Percentiles rank a stretch among this genome's conserved stretches.
These are phyloP conservation scores for Primulina huaijiensis DNA, from an alignment of 257 asterid species.

Conservation along the genomic window DNA sequence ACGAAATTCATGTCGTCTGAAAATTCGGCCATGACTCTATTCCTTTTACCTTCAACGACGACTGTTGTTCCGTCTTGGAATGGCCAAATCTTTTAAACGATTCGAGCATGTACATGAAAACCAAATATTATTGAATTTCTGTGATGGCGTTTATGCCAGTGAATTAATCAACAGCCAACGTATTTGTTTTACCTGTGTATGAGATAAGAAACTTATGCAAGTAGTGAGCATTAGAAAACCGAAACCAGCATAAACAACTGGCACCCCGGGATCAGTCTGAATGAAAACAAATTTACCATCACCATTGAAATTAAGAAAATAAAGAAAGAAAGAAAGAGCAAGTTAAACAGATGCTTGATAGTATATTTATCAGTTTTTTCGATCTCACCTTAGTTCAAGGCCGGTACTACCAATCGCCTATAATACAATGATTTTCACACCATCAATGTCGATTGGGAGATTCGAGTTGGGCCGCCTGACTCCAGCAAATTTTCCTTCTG, in stretches of 20 bases:
- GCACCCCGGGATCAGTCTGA: constrained; percentile 85
- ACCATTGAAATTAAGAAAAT: constrained; percentile 2
- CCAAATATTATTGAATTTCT: constrained; percentile 8
- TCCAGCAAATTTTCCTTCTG: constrained; percentile 82
- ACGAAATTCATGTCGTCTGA: constrained; percentile 62
- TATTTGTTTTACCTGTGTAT: constrained; percentile 59
- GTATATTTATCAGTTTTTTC: not conserved
- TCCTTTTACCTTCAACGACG: constrained; percentile 81
- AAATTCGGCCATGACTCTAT: constrained; percentile 73
- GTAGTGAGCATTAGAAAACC: constrained; percentile 93
- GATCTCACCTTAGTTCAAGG: constrained; percentile 66
- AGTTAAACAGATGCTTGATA: not conserved
- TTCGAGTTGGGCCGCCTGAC: constrained; percentile 77
- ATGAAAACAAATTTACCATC: constrained; percentile 14
- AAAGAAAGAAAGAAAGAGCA: not conserved
- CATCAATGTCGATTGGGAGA: constrained; percentile 79
- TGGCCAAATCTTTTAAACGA: constrained; percentile 62
- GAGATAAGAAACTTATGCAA: constrained; percentile 80
- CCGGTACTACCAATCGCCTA: constrained; percentile 80
- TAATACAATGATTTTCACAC: constrained; percentile 47
- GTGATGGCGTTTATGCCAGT: not conserved
- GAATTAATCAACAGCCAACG: not conserved
- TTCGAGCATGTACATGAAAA: constrained; percentile 7
- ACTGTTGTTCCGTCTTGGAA: constrained; percentile 75
- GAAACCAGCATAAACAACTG: constrained; percentile 78